Evolutionary conservation across 176 grass and related monocot species (phyloP).

Genomic region (Cenchrus americanus): DNA sequence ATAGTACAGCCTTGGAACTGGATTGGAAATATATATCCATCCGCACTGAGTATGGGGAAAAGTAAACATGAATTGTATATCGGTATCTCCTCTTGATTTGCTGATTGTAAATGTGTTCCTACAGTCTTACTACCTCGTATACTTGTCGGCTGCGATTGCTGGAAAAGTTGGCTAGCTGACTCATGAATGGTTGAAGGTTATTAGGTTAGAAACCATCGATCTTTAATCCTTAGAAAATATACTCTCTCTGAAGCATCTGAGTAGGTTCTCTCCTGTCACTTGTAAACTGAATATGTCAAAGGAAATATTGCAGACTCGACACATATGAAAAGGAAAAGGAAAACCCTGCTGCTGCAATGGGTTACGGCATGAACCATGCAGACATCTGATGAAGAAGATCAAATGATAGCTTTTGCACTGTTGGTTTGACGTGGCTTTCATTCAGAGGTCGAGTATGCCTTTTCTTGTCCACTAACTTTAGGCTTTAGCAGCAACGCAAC

Average conservation of each 20-base stretch:
- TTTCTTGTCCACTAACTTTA: no score
- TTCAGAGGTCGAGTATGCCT: background rate
- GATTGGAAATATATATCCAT: background rate
- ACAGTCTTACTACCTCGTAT: no score
- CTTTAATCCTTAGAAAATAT: background rate
- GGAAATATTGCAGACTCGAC: background rate
- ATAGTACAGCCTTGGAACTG: background rate
- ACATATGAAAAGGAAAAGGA: background rate
- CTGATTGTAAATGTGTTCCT: background rate
- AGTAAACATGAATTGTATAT: background rate
- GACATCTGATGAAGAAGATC: background rate
- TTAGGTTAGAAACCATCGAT: background rate
- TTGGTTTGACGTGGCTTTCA: background rate
- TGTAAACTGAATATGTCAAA: constrained; percentile 6
- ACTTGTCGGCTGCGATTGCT: background rate
- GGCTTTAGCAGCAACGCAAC: background rate
- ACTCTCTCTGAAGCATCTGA: background rate
- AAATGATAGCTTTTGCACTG: background rate
- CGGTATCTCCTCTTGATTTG: background rate
- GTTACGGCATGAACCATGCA: background rate
- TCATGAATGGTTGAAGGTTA: background rate
- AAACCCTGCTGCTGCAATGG: background rate
- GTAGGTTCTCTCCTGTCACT: background rate
- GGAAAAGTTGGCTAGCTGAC: background rate
- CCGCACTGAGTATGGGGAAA: background rate